phyloP scores from a whole-genome alignment of 208 protist species.

The Angomonas deanei region DNA sequence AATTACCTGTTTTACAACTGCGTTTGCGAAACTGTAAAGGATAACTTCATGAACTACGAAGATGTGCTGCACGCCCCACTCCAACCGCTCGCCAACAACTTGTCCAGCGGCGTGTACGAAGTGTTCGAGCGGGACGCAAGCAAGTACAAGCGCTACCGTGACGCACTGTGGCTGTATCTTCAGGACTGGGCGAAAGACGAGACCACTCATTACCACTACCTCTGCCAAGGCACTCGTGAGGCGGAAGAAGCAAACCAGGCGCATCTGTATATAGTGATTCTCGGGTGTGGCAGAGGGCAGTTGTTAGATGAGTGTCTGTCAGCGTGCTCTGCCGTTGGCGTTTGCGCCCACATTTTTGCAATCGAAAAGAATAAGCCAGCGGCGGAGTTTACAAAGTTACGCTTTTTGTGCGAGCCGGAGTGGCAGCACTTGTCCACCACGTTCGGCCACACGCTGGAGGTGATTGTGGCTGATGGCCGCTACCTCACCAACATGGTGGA shows the following conservation, averaged over 20 bases:
- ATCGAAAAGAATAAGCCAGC: constrained; percentile 98
- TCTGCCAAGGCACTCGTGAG: constrained; percentile 10
- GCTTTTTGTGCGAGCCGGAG: constrained; percentile 44
- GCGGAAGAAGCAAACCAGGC: constrained; percentile 17
- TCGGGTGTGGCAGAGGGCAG: constrained; percentile 96
- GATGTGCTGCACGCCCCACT: constrained; percentile 91
- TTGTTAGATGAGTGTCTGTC: constrained; percentile 87
- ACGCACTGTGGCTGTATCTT: constrained; percentile 73
- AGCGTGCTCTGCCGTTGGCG: constrained; percentile 58
- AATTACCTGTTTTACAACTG: constrained; percentile 48
- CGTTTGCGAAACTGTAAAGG: constrained; percentile 37
- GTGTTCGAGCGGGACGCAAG: constrained; percentile 97
- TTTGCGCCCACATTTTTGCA: constrained; percentile 89
- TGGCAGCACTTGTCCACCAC: constrained; percentile 44
- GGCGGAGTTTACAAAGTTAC: constrained; percentile 81
- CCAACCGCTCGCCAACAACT: constrained; percentile 96
- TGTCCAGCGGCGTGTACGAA: constrained; percentile 97
- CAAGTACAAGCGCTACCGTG: constrained; percentile 95
- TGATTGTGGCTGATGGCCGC: constrained; percentile 90
- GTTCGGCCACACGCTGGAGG: constrained; percentile 86
- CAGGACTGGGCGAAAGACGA: constrained; percentile 25
- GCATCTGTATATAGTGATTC: constrained; percentile 88
- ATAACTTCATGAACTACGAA: constrained; percentile 80
- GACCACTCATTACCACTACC: constrained; percentile 23
- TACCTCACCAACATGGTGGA: constrained; percentile 35